Percentiles rank a stretch among this genome's conserved stretches.
These are phyloP conservation scores for Saccharomycopsis synnaedendra DNA, from an alignment of 805 yeast species.

Conservation along the genomic window DNA sequence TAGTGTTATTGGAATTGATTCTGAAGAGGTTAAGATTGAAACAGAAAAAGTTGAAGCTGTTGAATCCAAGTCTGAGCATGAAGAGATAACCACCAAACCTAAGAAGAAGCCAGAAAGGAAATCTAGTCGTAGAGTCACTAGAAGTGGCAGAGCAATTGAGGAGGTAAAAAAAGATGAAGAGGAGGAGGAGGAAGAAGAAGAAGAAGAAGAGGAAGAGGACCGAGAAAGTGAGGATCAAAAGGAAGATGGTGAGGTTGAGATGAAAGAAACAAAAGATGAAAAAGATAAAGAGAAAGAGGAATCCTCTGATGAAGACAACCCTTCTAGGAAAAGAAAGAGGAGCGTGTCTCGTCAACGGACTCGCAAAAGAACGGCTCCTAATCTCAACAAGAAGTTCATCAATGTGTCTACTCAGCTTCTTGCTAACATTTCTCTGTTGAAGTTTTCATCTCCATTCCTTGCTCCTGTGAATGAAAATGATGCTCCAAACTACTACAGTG, in stretches of 20 bases:
- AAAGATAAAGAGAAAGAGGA: conserved; percentile 3
- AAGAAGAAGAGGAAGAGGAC: conserved; percentile 5
- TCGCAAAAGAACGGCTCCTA: not conserved
- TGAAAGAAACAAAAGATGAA: not conserved
- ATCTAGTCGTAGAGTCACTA: not conserved
- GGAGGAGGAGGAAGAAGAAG: conserved; percentile 8
- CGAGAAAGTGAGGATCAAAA: not conserved
- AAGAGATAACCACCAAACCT: conserved; percentile 16
- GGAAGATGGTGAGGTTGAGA: not conserved
- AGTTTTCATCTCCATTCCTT: conserved; percentile 64
- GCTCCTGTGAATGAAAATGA: conserved; percentile 56
- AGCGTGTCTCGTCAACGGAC: not conserved
- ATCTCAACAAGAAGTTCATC: conserved; percentile 43
- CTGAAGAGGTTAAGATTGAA: conserved; percentile 12
- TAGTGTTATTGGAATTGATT: conserved; percentile 17
- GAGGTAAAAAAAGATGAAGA: not conserved
- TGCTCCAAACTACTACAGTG: conserved; percentile 57
- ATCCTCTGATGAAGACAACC: not conserved
- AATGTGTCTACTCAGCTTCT: conserved; percentile 50
- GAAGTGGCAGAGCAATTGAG: no score
- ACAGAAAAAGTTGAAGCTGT: not conserved
- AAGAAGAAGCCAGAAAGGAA: conserved; percentile 10
- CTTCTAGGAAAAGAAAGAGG: not conserved
- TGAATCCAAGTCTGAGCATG: conserved; percentile 11
- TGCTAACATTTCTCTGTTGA: conserved; percentile 53